These are phyloP conservation scores for Thermothielavioides terrestris DNA, from an alignment of 495 filamentous ascomycete genomes.

Conservation along the genomic window DNA sequence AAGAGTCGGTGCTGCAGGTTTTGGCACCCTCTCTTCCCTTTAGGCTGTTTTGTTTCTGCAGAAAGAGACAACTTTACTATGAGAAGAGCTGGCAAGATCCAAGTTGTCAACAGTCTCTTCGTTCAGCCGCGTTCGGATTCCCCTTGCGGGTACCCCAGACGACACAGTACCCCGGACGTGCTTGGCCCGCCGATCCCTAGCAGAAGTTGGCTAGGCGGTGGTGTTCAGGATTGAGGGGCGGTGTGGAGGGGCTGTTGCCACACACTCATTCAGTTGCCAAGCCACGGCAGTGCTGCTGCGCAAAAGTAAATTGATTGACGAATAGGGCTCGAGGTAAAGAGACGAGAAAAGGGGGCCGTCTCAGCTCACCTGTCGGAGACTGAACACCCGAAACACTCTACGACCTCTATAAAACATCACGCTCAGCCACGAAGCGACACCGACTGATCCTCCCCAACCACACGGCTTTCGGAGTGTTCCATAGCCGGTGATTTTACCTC, in stretches of 20 bases:
- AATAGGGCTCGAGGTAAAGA: neutral
- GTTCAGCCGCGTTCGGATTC: too few species aligned
- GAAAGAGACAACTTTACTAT: too few species aligned
- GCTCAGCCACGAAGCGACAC: too few species aligned
- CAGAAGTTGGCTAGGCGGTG: neutral
- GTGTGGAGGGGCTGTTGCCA: neutral
- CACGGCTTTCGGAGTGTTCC: too few species aligned
- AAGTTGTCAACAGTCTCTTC: too few species aligned
- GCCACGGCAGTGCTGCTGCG: neutral
- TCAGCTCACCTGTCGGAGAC: neutral
- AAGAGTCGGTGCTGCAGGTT: neutral
- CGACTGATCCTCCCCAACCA: too few species aligned
- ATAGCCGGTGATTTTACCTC: too few species aligned
- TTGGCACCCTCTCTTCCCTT: neutral
- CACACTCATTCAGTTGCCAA: neutral
- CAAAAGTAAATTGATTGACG: neutral
- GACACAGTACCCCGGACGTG: neutral
- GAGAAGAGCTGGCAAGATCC: too few species aligned
- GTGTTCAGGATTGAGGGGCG: neutral
- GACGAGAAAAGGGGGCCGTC: neutral
- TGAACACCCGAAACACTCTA: neutral
- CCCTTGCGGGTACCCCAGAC: too few species aligned
- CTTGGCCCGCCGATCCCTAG: conserved; percentile 1
- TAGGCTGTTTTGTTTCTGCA: too few species aligned
- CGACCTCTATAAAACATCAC: too few species aligned